Evolutionary conservation across 1,284 basidiomycete genomes (phyloP).

Genomic region (Cryptococcus sp.): DNA sequence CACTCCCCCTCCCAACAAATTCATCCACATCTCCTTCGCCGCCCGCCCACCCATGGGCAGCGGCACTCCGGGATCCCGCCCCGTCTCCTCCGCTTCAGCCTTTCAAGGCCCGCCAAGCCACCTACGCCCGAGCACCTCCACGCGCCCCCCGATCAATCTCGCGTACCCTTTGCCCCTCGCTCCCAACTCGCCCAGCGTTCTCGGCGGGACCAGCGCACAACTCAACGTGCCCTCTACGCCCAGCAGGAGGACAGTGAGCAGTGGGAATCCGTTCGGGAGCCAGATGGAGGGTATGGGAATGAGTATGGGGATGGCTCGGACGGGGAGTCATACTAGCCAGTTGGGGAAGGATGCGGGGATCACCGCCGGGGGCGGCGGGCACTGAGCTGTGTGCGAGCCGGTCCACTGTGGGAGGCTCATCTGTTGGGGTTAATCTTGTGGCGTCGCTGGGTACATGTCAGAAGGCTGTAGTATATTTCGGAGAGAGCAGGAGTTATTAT

Average conservation of each 20-base stretch:
- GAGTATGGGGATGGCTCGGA: too few species aligned
- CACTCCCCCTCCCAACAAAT: slow-evolving; percentile 22
- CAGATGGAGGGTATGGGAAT: too few species aligned
- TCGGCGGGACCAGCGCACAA: neutral
- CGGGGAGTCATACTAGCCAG: too few species aligned
- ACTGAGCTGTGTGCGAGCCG: too few species aligned
- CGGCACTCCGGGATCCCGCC: slow-evolving; percentile 3
- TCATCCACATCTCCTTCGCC: slow-evolving; percentile 30
- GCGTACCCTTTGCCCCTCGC: neutral
- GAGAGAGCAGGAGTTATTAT: too few species aligned
- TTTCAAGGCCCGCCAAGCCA: neutral
- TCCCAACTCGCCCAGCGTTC: neutral
- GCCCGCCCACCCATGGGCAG: slow-evolving; percentile 12
- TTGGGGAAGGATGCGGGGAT: too few species aligned
- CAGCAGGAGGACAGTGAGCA: neutral
- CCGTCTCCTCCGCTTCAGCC: neutral
- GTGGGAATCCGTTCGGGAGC: neutral
- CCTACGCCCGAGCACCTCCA: neutral
- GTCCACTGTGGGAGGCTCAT: too few species aligned
- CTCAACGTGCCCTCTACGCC: neutral
- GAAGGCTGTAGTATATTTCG: too few species aligned
- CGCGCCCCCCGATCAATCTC: neutral
- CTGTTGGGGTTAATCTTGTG: too few species aligned
- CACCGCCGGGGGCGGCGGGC: too few species aligned
- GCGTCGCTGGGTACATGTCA: too few species aligned